Evolutionary conservation across 2,329 filamentous ascomycete species (phyloP).

Genomic region (Onygena corvina): DNA sequence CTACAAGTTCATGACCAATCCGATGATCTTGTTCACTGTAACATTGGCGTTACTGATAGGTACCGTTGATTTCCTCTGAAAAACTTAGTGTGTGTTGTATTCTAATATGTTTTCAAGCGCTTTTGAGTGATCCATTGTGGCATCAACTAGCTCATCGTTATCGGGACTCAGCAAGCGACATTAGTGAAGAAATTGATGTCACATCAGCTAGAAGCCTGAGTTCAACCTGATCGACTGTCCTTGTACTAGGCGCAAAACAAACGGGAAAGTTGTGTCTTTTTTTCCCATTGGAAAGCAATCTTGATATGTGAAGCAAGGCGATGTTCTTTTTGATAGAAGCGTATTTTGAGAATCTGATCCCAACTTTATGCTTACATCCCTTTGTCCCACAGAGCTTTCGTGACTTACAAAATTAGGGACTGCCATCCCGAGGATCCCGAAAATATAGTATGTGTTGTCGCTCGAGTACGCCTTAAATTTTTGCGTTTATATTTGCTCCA

Average conservation of each 20-base stretch:
- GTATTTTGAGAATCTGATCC: too few relatives aligned
- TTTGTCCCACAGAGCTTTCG: too few relatives aligned
- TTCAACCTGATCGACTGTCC: too few relatives aligned
- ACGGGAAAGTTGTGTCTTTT: too few relatives aligned
- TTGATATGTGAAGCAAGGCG: too few relatives aligned
- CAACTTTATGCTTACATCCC: too few relatives aligned
- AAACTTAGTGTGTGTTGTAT: neutral
- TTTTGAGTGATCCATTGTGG: conserved; percentile 6
- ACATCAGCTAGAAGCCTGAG: neutral
- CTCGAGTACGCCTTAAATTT: neutral
- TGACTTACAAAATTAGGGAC: too few relatives aligned
- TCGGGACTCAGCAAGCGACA: neutral
- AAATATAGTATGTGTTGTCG: neutral
- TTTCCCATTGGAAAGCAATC: too few relatives aligned
- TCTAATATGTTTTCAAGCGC: neutral
- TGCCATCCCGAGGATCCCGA: too few relatives aligned
- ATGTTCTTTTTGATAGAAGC: too few relatives aligned
- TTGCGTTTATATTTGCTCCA: neutral
- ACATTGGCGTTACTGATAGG: conserved; percentile 24
- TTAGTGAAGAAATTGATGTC: neutral
- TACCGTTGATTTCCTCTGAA: conserved; percentile 5
- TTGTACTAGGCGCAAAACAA: too few relatives aligned
- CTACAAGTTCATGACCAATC: conserved; percentile 32
- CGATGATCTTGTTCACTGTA: conserved; percentile 29
- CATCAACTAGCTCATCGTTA: neutral